A percentile compares a stretch with the other conserved stretches of the same genome.
phyloP scores from a whole-genome alignment of 768 basidiomycete genomes.

The Termitomyces sp. region DNA sequence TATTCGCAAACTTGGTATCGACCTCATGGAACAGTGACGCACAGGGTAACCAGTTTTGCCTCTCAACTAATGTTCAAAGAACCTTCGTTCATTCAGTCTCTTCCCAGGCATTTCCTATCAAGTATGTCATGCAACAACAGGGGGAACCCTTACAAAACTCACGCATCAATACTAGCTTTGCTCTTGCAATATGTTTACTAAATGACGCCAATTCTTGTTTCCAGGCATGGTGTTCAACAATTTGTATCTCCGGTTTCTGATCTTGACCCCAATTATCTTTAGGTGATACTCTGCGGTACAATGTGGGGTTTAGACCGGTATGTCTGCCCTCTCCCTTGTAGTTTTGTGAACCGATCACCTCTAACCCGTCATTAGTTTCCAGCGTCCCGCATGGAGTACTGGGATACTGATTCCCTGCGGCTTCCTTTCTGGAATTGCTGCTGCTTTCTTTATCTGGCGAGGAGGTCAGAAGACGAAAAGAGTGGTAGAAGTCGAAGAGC shows the following conservation, averaged over 20 bases:
- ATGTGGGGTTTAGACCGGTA: constrained; percentile 82
- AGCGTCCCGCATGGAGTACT: constrained; percentile 68
- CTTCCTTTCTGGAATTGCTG: constrained; percentile 74
- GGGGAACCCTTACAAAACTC: neutral
- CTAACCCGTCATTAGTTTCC: constrained; percentile 36
- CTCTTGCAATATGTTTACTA: constrained; percentile 68
- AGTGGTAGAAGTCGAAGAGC: constrained; percentile 57
- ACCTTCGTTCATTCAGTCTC: constrained; percentile 2
- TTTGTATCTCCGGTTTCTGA: neutral
- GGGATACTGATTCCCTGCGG: constrained; percentile 65
- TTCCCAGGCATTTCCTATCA: constrained; percentile 64
- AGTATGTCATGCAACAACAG: constrained; percentile 30
- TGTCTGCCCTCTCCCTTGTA: constrained; percentile 1
- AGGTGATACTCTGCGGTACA: constrained; percentile 65
- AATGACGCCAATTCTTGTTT: constrained; percentile 80
- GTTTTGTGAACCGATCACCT: neutral
- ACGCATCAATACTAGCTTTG: constrained; percentile 38
- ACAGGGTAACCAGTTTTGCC: constrained; percentile 45
- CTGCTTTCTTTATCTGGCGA: constrained; percentile 71
- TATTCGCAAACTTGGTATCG: constrained; percentile 83
- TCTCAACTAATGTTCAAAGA: neutral
- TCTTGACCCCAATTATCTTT: neutral
- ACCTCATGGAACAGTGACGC: constrained; percentile 81
- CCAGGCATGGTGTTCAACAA: constrained; percentile 42
- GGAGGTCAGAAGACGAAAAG: constrained; percentile 71